Evolutionary conservation across 495 filamentous ascomycete species (phyloP), one percentile per base, ranked within the genome.

Genomic region (Daldinia concentrica): DNA sequence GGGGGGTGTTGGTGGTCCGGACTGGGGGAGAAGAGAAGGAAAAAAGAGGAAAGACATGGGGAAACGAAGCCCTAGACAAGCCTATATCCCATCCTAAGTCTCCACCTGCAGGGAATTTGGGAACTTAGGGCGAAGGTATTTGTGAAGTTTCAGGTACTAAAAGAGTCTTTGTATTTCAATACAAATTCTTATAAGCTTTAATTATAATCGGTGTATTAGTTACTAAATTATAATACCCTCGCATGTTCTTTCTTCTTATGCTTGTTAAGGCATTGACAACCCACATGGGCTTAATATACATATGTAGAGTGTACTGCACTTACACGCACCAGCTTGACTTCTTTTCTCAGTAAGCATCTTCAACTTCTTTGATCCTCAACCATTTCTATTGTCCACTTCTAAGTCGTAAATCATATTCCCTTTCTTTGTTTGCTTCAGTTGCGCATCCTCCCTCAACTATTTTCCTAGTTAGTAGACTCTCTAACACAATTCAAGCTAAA

Each of bases 61-160:
- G 58, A 65, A 65, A 64, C 43, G 61, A 73, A 66, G 57, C 64
- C 64, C 64, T 72, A 63, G 39, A 24, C 55, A 63, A 14, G 29
- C 41, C 34, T 48, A 43, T 43, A 61, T 63, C 59, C 64, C 32
- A 55, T 58, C 29, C 34, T 22, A 39, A 24, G 34, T 66, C 45
- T 56, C 69, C 26, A 52, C 65, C 4, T 65, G 52, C 61, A 68
- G 65, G 64, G 70, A 55, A 19, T 19, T 22, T 19, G 56, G 51
- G 57, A 66, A 66, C 62, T 50, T 65, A 66, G 62, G 51, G 61
- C 27, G 19, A 37, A 51, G 55, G 64, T 60, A 59, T 32, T 24
- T 56, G 17, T 17, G 37, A 60, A 39, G 71, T 66, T 22, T 36
- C 45, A 63, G 62, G 62, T 73, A 73, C 71, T 27, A 54, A 26